phyloP scores from a whole-genome alignment of 106 monocot species.

The Allium fistulosum region DNA sequence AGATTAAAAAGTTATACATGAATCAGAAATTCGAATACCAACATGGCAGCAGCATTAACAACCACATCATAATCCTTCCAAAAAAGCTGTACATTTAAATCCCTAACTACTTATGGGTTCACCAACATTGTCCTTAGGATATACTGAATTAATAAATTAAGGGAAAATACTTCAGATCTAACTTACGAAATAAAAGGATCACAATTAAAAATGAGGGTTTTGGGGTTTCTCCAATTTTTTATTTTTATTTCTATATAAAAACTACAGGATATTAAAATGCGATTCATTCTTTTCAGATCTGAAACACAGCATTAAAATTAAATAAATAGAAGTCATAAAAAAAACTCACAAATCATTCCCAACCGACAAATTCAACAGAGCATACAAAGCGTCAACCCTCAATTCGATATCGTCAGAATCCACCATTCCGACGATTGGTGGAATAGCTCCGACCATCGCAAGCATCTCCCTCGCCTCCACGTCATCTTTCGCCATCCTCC shows the following conservation, averaged over 20 bases:
- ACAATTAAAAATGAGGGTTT: neutral
- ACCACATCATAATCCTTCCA: too few species aligned
- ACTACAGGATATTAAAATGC: too few species aligned
- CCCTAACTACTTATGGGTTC: too few species aligned
- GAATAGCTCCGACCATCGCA: slow-evolving; percentile 64
- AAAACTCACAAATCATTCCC: slow-evolving; percentile 53
- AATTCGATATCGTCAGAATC: slow-evolving; percentile 22
- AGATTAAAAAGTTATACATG: too few species aligned
- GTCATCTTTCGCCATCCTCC: slow-evolving; percentile 64
- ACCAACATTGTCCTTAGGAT: too few species aligned
- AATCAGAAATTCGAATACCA: too few species aligned
- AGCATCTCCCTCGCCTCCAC: slow-evolving; percentile 49
- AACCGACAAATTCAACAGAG: slow-evolving; percentile 76
- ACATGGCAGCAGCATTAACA: too few species aligned
- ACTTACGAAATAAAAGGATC: neutral
- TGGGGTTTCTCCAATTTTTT: neutral
- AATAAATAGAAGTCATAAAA: neutral
- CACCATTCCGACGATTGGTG: slow-evolving; percentile 49
- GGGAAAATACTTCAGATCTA: neutral
- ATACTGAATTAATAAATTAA: too few species aligned
- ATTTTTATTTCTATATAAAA: too few species aligned
- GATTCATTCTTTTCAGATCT: too few species aligned
- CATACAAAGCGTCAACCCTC: slow-evolving; percentile 54
- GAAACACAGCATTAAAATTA: too few species aligned
- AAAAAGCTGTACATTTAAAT: neutral